Percentiles rank a stretch among this genome's conserved stretches.
phyloP scores from a whole-genome alignment of 2,329 filamentous ascomycete genomes.

The Fusarium gaditjirri region DNA sequence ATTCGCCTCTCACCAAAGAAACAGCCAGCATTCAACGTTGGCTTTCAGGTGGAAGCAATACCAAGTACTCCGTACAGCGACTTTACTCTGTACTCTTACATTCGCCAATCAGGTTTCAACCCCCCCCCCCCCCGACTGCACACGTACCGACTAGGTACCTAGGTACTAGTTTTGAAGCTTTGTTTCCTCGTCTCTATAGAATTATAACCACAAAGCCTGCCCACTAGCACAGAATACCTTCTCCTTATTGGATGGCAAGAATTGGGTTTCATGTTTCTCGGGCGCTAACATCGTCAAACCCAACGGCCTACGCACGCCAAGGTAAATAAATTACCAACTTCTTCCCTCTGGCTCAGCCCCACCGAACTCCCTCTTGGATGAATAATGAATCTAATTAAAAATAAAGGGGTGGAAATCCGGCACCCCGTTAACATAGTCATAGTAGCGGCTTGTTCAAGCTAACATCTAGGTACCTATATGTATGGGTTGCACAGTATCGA shows the following conservation, averaged over 20 bases:
- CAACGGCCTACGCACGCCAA: conserved; percentile 37
- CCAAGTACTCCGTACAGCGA: neutral
- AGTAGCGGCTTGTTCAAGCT: neutral
- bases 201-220: neutral
- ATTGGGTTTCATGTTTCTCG: conserved; percentile 44
- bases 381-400: neutral
- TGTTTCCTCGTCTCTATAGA: neutral
- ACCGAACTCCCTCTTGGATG: conserved; percentile 8
- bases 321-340: conserved; percentile 21
- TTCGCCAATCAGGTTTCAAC: neutral
- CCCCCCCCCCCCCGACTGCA: too few species aligned
- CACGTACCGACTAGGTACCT: neutral
- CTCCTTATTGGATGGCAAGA: conserved; percentile 12
- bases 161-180: neutral
- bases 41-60: neutral
- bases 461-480: neutral
- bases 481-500: neutral
- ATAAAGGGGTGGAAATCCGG: conserved; percentile 19
- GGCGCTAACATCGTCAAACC: conserved; percentile 41
- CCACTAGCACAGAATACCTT: neutral
- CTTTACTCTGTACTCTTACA: neutral
- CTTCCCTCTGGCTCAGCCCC: conserved; percentile 17
- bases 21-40: neutral
- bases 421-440: neutral
- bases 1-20: neutral